Base-by-base conservation (phyloP, 495 filamentous ascomycete species). In the Penicillium dipodomyicola region DNA sequence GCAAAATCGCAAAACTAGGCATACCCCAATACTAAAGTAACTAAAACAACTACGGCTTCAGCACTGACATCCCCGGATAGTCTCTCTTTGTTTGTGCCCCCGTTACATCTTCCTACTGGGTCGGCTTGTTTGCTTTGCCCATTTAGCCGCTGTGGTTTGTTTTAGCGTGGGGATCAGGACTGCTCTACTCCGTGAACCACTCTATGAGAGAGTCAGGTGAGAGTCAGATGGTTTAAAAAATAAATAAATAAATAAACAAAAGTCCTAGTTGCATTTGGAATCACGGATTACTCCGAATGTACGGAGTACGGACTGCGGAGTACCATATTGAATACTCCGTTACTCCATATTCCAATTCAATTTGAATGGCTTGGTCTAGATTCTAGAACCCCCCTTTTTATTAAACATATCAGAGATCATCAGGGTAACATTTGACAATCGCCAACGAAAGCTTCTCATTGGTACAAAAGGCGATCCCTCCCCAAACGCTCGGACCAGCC, bases 61-160 rank as follows among this genome's bases (percentile, higher is more conserved):
- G 29, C 4, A 19, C n/a, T 51, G 22, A 27, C 23, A 41, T 25
- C 33, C 20, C 33, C 8, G 17, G 30, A 14, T 33, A 17, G 17
- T 47, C 6, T 27, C 14, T 46, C 42, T 54, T 46, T 54, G 52
- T 54, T 54, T 46, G 52, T 39, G 35, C 32, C 42, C 52, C 52
- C 19, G 7, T 15, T 12, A 19, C 9, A 42, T 19, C 14, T 35
- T 27, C 32, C 52, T 29, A 29, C 27, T 29, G 27, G 25, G 25
- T 8, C 29, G 17, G 40, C 0, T 37, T 54, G 41, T 54, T 47
- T 47, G 33, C 43, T 47, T 47, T 19, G 29, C 20, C 41, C 17
- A 15, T 23, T 47, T 54, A 47, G 42, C 42, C 52, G 42, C 32
- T n/a, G 20, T n/a, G 23, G 9, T 30, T 12, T 33, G 15, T 19